phyloP scores from a whole-genome alignment of 2,329 filamentous ascomycete species.

The Colletotrichum australisinense region DNA sequence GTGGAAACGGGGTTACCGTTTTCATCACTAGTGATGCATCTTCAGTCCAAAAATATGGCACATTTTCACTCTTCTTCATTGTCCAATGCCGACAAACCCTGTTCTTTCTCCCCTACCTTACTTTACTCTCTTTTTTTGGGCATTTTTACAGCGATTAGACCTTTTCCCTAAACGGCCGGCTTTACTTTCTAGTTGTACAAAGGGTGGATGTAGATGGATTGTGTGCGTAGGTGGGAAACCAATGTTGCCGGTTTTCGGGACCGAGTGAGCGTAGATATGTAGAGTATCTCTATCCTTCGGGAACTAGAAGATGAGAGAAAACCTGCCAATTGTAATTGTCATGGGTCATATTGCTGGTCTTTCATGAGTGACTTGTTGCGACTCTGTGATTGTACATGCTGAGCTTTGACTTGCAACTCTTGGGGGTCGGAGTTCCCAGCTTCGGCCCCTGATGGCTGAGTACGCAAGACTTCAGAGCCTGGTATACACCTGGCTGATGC shows the following conservation, averaged over 20 bases:
- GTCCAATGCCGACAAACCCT: neutral
- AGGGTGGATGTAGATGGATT: neutral
- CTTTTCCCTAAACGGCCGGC: neutral
- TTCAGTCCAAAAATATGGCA: neutral
- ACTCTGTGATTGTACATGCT: neutral
- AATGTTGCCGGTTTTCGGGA: neutral
- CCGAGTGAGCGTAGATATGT: neutral
- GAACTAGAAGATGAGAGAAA: neutral
- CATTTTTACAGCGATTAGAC: neutral
- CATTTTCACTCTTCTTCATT: neutral
- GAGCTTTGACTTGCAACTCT: neutral
- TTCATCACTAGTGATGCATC: neutral
- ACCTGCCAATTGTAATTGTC: slow-evolving; percentile 21
- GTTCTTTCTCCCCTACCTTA: neutral
- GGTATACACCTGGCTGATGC: neutral
- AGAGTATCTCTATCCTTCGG: neutral
- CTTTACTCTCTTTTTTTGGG: neutral
- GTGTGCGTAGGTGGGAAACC: neutral
- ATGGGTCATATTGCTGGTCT: neutral
- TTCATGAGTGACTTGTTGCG: neutral
- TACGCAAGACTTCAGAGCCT: neutral
- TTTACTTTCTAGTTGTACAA: slow-evolving; percentile 15
- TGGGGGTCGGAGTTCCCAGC: no score
- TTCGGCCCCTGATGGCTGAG: neutral
- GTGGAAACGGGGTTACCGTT: neutral